Conservation (phyloP, 2,329 filamentous ascomycete species). For the Aspergillus sp. region DNA sequence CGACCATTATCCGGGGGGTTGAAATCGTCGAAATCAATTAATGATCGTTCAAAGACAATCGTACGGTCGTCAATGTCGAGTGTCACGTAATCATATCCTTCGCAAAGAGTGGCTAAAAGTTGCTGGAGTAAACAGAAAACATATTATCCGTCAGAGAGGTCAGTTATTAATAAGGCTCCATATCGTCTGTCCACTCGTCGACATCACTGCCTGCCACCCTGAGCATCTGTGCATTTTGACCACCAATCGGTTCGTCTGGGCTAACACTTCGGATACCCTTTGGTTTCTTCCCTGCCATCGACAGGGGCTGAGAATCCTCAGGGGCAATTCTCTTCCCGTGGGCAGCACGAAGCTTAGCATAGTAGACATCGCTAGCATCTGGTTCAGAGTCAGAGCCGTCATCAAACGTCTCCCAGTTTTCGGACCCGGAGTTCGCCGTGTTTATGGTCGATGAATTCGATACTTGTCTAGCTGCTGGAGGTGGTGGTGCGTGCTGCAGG, state of each 20-base stretch:
- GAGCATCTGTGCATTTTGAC: constrained; percentile 40
- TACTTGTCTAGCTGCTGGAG: constrained; percentile 57
- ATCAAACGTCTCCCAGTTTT: constrained; percentile 98
- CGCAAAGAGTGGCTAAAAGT: constrained; percentile 3
- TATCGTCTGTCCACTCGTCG: constrained; percentile 49
- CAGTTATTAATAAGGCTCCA: constrained; percentile 35
- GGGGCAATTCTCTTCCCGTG: constrained; percentile 59
- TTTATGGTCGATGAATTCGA: constrained; percentile 62
- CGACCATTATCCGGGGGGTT: constrained; percentile 5
- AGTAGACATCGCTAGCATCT: constrained; percentile 74
- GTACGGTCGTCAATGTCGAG: constrained; percentile 23
- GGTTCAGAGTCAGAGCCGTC: constrained; percentile 71
- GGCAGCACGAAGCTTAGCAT: constrained; percentile 68
- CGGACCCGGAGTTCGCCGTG: constrained; percentile 74
- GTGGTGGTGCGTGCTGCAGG: constrained; percentile 30
- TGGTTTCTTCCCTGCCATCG: constrained; percentile 36
- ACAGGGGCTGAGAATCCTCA: constrained; percentile 27
- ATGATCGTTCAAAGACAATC: constrained; percentile 16
- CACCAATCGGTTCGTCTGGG: constrained; percentile 34
- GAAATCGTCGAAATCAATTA: constrained; percentile 5
- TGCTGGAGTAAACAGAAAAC: constrained; percentile 1
- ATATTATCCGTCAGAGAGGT: constrained; percentile 5
- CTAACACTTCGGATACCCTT: constrained; percentile 46
- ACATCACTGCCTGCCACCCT: constrained; percentile 48
- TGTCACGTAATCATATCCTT: constrained; percentile 14